Evolutionary conservation across 2,329 filamentous ascomycete species (phyloP).

Genomic region (Stemphylium beticola): DNA sequence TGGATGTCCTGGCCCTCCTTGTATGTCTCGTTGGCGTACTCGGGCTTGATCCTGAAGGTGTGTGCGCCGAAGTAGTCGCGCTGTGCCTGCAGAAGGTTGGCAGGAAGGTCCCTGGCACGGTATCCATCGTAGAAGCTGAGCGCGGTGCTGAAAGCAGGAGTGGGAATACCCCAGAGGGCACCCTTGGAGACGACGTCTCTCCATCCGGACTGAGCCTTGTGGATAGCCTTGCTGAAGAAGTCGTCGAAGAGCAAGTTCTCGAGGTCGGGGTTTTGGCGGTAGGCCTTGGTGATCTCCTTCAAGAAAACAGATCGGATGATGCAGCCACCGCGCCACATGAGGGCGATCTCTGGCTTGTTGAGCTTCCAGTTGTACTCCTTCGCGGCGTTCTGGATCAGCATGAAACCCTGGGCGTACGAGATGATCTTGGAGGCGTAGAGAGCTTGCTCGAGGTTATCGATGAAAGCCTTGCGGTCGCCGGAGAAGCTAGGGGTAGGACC

Average conservation of each 20-base stretch:
- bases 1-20: slow-evolving; percentile 87
- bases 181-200: slow-evolving; percentile 80
- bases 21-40: slow-evolving; percentile 71
- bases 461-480: slow-evolving; percentile 90
- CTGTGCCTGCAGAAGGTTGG: slow-evolving; percentile 98
- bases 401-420: slow-evolving; percentile 99
- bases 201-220: slow-evolving; percentile 77
- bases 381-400: slow-evolving; percentile 98
- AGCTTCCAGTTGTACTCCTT: slow-evolving; percentile 98
- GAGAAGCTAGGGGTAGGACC: slow-evolving; percentile 81
- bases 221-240: slow-evolving; percentile 99
- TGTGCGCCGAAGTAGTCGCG: slow-evolving; percentile 94
- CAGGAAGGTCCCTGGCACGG: slow-evolving; percentile 94
- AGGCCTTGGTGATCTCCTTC: slow-evolving; percentile 95
- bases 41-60: slow-evolving; percentile 62
- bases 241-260: slow-evolving; percentile 98
- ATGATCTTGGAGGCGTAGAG: slow-evolving; percentile 99
- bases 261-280: slow-evolving; percentile 91
- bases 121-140: slow-evolving; percentile 99
- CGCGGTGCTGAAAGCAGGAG: slow-evolving; percentile 94
- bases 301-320: slow-evolving; percentile 99
- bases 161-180: slow-evolving; percentile 92
- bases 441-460: slow-evolving; percentile 97
- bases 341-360: slow-evolving; percentile 99
- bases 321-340: slow-evolving; percentile 99